Percentiles rank a stretch among this genome's conserved stretches.
phyloP scores from a whole-genome alignment of 164 flowering plant genomes.

The Echeveria elegans region DNA sequence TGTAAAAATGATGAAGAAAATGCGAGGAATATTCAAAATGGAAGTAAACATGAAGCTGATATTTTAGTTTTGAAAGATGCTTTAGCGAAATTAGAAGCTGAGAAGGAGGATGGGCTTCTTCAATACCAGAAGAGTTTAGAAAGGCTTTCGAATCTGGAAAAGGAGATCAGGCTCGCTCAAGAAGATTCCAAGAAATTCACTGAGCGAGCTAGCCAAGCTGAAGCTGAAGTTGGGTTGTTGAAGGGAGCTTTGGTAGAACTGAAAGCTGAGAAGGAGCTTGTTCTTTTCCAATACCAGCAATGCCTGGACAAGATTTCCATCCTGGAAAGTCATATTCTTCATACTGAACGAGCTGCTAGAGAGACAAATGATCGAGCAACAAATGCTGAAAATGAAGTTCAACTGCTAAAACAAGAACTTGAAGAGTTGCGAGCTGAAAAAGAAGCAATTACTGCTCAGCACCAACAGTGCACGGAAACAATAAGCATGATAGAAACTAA shows the following conservation, averaged over 20 bases:
- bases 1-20: constrained; percentile 30
- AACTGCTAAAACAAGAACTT: constrained; percentile 1
- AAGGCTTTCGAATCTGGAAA: constrained; percentile 1
- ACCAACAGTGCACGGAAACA: constrained; percentile 2
- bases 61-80: not conserved
- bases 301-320: constrained; percentile 8
- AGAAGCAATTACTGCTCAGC: constrained; percentile 2
- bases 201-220: constrained; percentile 7
- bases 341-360: not conserved
- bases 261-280: constrained; percentile 5
- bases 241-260: constrained; percentile 5
- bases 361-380: not conserved
- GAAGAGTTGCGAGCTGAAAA: constrained; percentile 5
- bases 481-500: constrained; percentile 2
- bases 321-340: not conserved
- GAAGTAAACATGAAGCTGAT: constrained; percentile 11
- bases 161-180: not conserved
- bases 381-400: not conserved
- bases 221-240: constrained; percentile 9
- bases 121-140: not conserved
- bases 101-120: constrained; percentile 6
- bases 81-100: constrained; percentile 6
- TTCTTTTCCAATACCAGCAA: constrained; percentile 8
- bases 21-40: constrained; percentile 11
- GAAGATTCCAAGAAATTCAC: constrained; percentile 3